These are phyloP conservation scores for Solanum peruvianum DNA, from an alignment of 257 asterid genomes.

Conservation along the genomic window DNA sequence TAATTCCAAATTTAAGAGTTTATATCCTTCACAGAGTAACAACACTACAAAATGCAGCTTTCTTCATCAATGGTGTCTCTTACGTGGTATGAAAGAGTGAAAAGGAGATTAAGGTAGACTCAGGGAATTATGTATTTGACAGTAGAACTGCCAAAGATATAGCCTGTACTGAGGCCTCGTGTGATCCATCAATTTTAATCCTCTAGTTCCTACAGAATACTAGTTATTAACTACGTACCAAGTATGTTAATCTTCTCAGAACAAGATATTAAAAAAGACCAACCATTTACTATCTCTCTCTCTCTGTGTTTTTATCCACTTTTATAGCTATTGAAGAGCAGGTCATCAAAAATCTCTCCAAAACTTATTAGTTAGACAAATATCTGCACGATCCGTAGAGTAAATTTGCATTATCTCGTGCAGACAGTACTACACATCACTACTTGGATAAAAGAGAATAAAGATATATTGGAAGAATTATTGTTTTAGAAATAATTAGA, in stretches of 20 bases:
- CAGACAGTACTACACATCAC: neutral
- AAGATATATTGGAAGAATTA: neutral
- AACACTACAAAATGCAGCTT: neutral
- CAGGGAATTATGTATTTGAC: constrained; percentile 12
- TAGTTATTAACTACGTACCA: neutral
- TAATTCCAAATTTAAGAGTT: neutral
- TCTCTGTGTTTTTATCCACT: neutral
- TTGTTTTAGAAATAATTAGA: neutral
- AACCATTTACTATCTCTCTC: neutral
- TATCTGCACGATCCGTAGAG: neutral
- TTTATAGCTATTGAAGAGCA: neutral
- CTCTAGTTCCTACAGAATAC: constrained; percentile 44
- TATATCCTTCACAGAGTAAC: neutral
- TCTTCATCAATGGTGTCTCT: neutral
- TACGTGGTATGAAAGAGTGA: neutral
- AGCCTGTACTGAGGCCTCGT: constrained; percentile 69
- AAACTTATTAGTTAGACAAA: neutral
- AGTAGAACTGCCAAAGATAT: constrained; percentile 74
- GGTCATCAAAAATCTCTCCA: neutral
- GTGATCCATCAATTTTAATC: constrained; percentile 66
- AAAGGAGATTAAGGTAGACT: neutral
- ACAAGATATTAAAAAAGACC: neutral
- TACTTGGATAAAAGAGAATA: neutral
- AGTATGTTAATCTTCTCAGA: neutral
- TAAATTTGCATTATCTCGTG: neutral